phyloP scores from a whole-genome alignment of 1,284 basidiomycete genomes.

The Tylopilus sp. region DNA sequence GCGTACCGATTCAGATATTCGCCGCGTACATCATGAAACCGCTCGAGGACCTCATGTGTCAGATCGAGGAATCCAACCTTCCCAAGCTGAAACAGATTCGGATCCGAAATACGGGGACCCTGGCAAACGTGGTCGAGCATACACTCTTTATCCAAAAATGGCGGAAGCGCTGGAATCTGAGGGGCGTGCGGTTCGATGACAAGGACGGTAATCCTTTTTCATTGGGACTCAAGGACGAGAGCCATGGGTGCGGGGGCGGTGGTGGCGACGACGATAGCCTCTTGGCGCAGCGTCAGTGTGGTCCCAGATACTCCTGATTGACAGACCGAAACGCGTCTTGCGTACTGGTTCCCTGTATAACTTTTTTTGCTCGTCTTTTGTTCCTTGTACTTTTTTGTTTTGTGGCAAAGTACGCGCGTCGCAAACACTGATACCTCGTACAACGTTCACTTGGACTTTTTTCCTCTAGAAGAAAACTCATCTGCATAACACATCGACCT shows the following conservation, averaged over 20 bases:
- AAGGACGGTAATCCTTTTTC: slow-evolving; percentile 36
- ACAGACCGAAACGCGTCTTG: not conserved
- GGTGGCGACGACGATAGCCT: not conserved
- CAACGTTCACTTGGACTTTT: not conserved
- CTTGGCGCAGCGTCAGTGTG: not conserved
- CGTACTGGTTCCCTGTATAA: not conserved
- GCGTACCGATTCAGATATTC: slow-evolving; percentile 30
- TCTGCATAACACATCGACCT: not conserved
- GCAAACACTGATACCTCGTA: not conserved
- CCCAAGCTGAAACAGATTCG: slow-evolving; percentile 38
- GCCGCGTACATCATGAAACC: slow-evolving; percentile 36
- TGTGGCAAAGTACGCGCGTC: not conserved
- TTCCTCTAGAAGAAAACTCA: not conserved
- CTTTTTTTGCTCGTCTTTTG: not conserved
- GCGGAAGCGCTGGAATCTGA: slow-evolving; percentile 36
- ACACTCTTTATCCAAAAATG: slow-evolving; percentile 34
- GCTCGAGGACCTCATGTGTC: slow-evolving; percentile 37
- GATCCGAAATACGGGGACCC: slow-evolving; percentile 39
- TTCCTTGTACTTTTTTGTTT: not conserved
- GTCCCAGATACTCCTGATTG: not conserved
- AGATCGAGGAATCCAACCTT: slow-evolving; percentile 36
- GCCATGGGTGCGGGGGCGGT: not conserved
- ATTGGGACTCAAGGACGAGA: slow-evolving; percentile 18
- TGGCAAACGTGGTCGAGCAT: slow-evolving; percentile 35
- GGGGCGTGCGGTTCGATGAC: slow-evolving; percentile 38